Base-by-base conservation (phyloP, 108 stramenopile species). In the Nannochloropsis granulata region DNA sequence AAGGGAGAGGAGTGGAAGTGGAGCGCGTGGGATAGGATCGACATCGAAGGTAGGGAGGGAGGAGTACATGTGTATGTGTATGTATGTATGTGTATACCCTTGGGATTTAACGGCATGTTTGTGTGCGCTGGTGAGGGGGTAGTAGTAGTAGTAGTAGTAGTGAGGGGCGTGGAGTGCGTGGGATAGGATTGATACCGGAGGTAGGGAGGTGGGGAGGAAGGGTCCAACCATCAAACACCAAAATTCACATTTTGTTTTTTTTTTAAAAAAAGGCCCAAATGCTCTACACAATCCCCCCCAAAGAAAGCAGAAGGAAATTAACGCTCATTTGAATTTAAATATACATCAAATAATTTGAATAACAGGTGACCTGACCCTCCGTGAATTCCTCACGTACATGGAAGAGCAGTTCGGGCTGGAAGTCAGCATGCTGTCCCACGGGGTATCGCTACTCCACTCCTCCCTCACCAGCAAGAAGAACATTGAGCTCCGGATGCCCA, bases 401-500 rank as follows among this genome's bases (percentile, higher is more conserved):
- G 92, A 97, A 84, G 93, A 92, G 2, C 93, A 96, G 84, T 97
- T 97, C 91, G 95, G 95, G 85, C 88, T 98, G 78, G 97, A 98
- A 83, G 92, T 99, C 21, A 94, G 93, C 82, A 99, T 99, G 98
- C 90, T 99, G 43, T 94, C 94, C 45, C 93, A 97, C 83, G 98
- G 97, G 12, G 96, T 97, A 44, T 93, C 94, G 21, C 98, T 99
- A 84, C 88, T 99, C 19, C 96, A 95, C 91, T 94, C 94, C 71
- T 97, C 95, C 87, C 97, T 99, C 91, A 96, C 95, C 79, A 96
- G 96, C 92, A 94, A 94, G 91, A 94, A 97, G 86, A 98, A 98
- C 87, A 91, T 95, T 16, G 95, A 92, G 78, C 96, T 97, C 86
- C 93, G 97, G 83, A 96, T 94, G 94, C 90, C 91, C 71, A 96